A percentile compares a stretch with the other conserved stretches of the same genome.
Evolutionary conservation across 306 rosid genomes (phyloP).

Genomic region (Rosa persica): DNA sequence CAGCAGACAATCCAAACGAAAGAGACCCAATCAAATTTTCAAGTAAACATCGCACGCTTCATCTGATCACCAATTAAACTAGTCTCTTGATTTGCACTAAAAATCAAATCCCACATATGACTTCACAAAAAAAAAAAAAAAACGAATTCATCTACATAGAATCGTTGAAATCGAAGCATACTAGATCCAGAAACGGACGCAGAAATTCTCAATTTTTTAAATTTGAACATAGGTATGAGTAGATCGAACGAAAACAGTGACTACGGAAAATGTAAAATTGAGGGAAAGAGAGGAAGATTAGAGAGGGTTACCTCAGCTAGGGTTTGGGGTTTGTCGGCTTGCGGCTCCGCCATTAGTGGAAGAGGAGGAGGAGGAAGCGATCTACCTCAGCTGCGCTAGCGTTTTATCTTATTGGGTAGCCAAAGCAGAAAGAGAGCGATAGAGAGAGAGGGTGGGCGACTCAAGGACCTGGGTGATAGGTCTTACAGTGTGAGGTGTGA

Average conservation of each 20-base stretch:
- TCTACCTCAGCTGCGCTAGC: conserved; percentile 16
- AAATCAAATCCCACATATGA: background rate
- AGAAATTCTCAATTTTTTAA: background rate
- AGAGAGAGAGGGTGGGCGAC: background rate
- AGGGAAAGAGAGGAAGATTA: background rate
- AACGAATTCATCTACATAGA: background rate
- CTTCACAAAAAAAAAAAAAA: background rate
- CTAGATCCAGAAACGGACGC: conserved; percentile 9
- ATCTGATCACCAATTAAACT: background rate
- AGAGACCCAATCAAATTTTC: background rate
- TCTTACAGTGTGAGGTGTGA: conserved; percentile 6
- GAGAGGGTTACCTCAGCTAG: conserved; percentile 60
- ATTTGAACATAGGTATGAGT: background rate
- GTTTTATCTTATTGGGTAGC: conserved; percentile 22
- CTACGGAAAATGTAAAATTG: background rate
- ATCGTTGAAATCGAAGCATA: background rate
- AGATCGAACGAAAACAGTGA: conserved; percentile 4
- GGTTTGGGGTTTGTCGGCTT: conserved; percentile 43
- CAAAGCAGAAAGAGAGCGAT: background rate
- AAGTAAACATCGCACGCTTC: background rate
- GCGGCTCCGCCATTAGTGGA: conserved; percentile 72
- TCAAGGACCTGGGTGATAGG: background rate
- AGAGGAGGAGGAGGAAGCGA: conserved; percentile 33
- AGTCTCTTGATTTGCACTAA: no score
- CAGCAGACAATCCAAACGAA: background rate